phyloP scores from a whole-genome alignment of 306 rosid species.

The Echinosophora koreensis region DNA sequence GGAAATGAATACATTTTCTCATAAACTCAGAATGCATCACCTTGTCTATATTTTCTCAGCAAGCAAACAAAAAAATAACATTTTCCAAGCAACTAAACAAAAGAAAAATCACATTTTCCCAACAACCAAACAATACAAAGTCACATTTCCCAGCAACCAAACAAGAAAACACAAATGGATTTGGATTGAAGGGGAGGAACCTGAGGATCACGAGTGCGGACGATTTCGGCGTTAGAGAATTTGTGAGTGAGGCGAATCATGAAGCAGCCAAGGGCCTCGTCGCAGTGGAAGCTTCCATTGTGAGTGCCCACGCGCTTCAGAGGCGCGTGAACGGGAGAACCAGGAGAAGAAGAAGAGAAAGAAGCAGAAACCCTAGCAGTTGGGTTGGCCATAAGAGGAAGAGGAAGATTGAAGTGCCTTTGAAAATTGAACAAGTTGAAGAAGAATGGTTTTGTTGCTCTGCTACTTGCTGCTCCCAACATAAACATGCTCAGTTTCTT shows the following conservation, averaged over 20 bases:
- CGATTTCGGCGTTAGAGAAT: conserved; percentile 77
- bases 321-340: conserved; percentile 51
- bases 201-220: conserved; percentile 88
- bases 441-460: conserved; percentile 29
- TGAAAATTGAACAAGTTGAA: conserved; percentile 23
- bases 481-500: background rate
- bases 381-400: conserved; percentile 39
- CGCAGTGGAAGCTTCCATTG: conserved; percentile 97
- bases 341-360: conserved; percentile 36
- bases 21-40: background rate
- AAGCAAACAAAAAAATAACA: background rate
- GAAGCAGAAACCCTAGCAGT: conserved; percentile 34
- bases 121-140: background rate
- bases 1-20: background rate
- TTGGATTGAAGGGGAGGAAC: conserved; percentile 37
- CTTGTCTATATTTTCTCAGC: background rate
- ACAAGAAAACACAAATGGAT: background rate
- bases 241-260: conserved; percentile 92
- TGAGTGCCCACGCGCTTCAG: conserved; percentile 92
- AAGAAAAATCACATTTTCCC: background rate
- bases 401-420: conserved; percentile 35
- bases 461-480: conserved; percentile 24
- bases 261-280: conserved; percentile 99
- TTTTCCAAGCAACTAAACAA: background rate
- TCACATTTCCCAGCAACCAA: background rate